Base-by-base conservation (phyloP, 1,139 yeast species). In the Sugiyamaella paludigena region DNA sequence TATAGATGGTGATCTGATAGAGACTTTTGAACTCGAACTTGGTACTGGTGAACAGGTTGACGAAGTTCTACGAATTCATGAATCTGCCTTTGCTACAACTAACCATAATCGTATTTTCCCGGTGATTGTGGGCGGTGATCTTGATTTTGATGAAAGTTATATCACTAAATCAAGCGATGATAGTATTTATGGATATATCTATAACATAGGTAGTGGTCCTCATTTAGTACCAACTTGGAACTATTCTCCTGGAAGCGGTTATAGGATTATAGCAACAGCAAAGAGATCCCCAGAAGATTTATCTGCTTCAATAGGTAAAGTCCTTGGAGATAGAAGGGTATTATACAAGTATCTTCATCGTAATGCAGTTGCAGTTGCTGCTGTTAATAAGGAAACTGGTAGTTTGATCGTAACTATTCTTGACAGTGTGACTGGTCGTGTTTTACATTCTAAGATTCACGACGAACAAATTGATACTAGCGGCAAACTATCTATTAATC, bases 311-410 rank as follows among this genome's bases (percentile, higher is more conserved):
- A 67, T 84, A 45, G 97, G 95, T 11, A 76, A 80, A 34, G 78
- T 86, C 1, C 70, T 85, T 36, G 83, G 84, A 16, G 83, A 86
- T 59, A 78, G 88, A 60, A 75, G 83, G 1, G 94, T 89, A 0
- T 70, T 89, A 42, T 89, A 91, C 77, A 92, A 91, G 67, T 91
- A 87, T 65, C 72, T 91, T 54, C 78, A 87, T 61, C 94, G 91
- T 28, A 82, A 87, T 59, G 55, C 80, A 16, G 72, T 84, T 2
- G 77, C 86, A 0, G 70, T 84, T 35, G 74, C 84, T 1, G 75
- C 83, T 1, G 64, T 69, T 37, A 69, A 77, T 49, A 58, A 53
- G 1, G 55, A 63, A 0, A 57, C 63, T 1, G 49, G 52, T 0
- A 56, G 84, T 31, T 46, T 63, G 10, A 38, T 66, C 16, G 62